Percentiles rank a stretch among this genome's conserved stretches.
These are phyloP conservation scores for Phytopythium aichiense DNA, from an alignment of 352 stramenopile genomes.

Conservation along the genomic window DNA sequence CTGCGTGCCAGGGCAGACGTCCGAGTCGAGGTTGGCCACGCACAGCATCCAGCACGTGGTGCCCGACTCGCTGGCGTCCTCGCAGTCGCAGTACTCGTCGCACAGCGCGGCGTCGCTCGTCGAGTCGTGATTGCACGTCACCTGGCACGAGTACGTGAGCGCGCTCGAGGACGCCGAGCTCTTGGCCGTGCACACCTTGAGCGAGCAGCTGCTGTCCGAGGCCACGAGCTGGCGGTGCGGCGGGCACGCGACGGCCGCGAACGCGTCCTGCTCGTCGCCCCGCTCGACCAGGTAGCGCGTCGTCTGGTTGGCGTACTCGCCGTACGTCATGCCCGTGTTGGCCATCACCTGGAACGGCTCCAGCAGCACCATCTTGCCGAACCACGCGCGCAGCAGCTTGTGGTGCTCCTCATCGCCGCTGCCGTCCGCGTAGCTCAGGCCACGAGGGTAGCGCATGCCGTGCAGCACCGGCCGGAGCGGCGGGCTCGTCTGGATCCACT, in stretches of 20 bases:
- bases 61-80: slow-evolving; percentile 18
- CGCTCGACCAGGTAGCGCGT: slow-evolving; percentile 46
- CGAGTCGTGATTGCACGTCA: slow-evolving; percentile 56
- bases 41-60: slow-evolving; percentile 61
- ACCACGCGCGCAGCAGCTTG: slow-evolving; percentile 57
- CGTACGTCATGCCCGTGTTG: slow-evolving; percentile 53
- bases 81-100: slow-evolving; percentile 38
- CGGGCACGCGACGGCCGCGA: slow-evolving; percentile 43
- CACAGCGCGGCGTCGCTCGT: slow-evolving; percentile 28
- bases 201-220: slow-evolving; percentile 44
- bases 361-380: slow-evolving; percentile 64
- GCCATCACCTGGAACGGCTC: slow-evolving; percentile 37
- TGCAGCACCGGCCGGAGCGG: slow-evolving; percentile 60
- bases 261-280: slow-evolving; percentile 22
- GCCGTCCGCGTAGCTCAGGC: slow-evolving; percentile 29
- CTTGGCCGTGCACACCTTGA: slow-evolving; percentile 39
- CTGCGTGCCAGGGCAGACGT: slow-evolving; percentile 42
- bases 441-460: slow-evolving; percentile 65
- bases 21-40: slow-evolving; percentile 37
- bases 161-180: slow-evolving; percentile 18
- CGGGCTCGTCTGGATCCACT: slow-evolving; percentile 63
- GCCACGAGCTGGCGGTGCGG: slow-evolving; percentile 36
- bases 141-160: slow-evolving; percentile 39
- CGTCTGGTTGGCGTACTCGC: slow-evolving; percentile 48
- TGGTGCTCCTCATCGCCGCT: slow-evolving; percentile 18